phyloP scores from a whole-genome alignment of 2,329 filamentous ascomycete genomes.

The Colletotrichum liriopes region DNA sequence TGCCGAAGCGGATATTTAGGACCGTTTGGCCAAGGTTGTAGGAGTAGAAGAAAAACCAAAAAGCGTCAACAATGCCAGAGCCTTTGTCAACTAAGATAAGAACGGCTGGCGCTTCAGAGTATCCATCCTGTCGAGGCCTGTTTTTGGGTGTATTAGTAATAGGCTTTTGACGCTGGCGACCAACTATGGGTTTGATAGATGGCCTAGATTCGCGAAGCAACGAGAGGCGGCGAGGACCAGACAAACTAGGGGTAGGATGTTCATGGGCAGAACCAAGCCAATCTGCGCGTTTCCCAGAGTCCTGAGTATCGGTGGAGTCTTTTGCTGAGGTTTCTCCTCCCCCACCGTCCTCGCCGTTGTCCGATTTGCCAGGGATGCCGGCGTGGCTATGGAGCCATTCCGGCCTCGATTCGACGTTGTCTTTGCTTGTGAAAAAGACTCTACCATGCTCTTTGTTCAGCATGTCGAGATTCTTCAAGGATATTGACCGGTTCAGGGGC shows the following conservation, averaged over 20 bases:
- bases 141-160: too few relatives aligned
- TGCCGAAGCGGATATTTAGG: conserved; percentile 87
- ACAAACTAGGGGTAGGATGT: conserved; percentile 65
- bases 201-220: conserved; percentile 68
- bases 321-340: conserved; percentile 35
- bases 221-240: conserved; percentile 58
- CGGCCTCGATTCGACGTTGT: conserved; percentile 88
- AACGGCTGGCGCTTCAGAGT: too few relatives aligned
- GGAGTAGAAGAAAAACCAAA: too few relatives aligned
- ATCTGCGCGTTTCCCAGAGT: conserved; percentile 58
- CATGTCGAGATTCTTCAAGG: conserved; percentile 76
- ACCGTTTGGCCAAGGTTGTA: too few relatives aligned
- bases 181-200: conserved; percentile 67
- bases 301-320: conserved; percentile 13
- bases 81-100: too few relatives aligned
- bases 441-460: conserved; percentile 75
- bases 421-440: conserved; percentile 86
- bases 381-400: conserved; percentile 84
- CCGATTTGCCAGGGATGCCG: conserved; percentile 78
- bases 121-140: too few relatives aligned
- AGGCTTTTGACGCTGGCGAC: too few relatives aligned
- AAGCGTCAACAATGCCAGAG: too few relatives aligned
- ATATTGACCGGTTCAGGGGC: conserved; percentile 61
- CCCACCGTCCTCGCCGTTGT: conserved; percentile 56
- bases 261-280: conserved; percentile 69